A percentile compares a stretch with the other conserved stretches of the same genome.
Evolutionary conservation across 345 rosid species (phyloP).

Genomic region (Stellera chamaejasme): DNA sequence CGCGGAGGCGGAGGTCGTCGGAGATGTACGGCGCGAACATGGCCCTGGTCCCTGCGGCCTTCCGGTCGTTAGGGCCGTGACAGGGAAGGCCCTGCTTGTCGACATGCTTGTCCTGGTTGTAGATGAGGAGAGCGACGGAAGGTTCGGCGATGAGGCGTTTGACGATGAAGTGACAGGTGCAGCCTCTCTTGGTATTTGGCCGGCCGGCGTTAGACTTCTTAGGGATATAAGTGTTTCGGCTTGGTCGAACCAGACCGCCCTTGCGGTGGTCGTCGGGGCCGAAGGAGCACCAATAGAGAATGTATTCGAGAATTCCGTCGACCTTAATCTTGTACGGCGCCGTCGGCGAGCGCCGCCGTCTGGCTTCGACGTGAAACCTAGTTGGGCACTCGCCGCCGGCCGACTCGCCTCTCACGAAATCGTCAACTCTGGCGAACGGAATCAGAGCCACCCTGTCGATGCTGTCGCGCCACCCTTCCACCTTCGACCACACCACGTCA

Average conservation of each 20-base stretch:
- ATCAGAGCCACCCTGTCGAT: conserved; percentile 87
- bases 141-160: conserved; percentile 92
- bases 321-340: conserved; percentile 74
- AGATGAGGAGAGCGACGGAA: conserved; percentile 73
- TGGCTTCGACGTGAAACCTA: conserved; percentile 90
- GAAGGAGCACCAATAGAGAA: conserved; percentile 98
- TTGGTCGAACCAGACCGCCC: conserved; percentile 82
- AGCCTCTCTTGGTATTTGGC: conserved; percentile 91
- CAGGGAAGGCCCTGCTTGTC: conserved; percentile 90
- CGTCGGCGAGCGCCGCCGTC: conserved; percentile 53
- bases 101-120: conserved; percentile 80
- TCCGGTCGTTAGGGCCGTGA: conserved; percentile 92
- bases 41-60: conserved; percentile 91
- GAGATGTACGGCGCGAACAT: conserved; percentile 98
- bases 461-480: conserved; percentile 92
- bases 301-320: conserved; percentile 93
- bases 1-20: conserved; percentile 91
- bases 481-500: conserved; percentile 86
- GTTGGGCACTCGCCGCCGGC: conserved; percentile 81
- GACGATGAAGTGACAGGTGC: conserved; percentile 95
- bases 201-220: conserved; percentile 92
- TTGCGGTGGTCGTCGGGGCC: conserved; percentile 94
- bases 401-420: conserved; percentile 90
- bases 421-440: conserved; percentile 86
- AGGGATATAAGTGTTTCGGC: conserved; percentile 68